Base-by-base conservation (phyloP, 2,329 filamentous ascomycete genomes). In the Blumeria hordei region DNA sequence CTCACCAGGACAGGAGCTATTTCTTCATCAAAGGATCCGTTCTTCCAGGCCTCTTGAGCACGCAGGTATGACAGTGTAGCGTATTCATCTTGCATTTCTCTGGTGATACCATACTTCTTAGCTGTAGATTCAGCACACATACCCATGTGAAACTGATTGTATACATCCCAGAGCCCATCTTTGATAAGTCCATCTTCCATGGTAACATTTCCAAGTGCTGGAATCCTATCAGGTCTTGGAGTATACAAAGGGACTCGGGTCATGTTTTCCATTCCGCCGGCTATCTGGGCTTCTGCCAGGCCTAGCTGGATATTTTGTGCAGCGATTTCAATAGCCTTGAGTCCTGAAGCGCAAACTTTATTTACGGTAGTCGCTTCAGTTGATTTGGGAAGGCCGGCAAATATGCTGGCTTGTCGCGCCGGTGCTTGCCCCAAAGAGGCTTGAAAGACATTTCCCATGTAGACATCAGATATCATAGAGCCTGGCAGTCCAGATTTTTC, bases 181-280 rank as follows among this genome's bases (percentile, higher is more conserved):
- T 92, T 92, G 66, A 96, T 83, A 63, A 98, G 70, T 0, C 90
- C 92, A 64, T 98, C 92, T 67, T 94, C 83, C 68, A 94, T 72
- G 68, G 84, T 84, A 61, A 92, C 74, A 63, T 94, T 80, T 36
- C 92, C 92, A 64, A 96, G 95, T 0, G 87, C 72, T 0, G 88
- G 85, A 61, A 92, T 74, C 58, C 83, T 78, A 64, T 80, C 86
- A n/a, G 87, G 79, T 35, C 92, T 80, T 7, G 84, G 80, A 34
- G 93, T 71, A 66, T 95, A 96, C 69, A 93, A 93, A 2, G 92
- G 92, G 4, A 94, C 87, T 41, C 84, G 77, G 6, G 85, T 86
- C 92, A 98, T 98, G 69, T 86, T 95, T 72, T 98, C 92, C 85
- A 98, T 95, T 55, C 92, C 92, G 58, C 92, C 92, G 1, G 92